Percentiles rank a stretch among this genome's conserved stretches.
phyloP scores from a whole-genome alignment of 805 yeast genomes.

The Candida pini region DNA sequence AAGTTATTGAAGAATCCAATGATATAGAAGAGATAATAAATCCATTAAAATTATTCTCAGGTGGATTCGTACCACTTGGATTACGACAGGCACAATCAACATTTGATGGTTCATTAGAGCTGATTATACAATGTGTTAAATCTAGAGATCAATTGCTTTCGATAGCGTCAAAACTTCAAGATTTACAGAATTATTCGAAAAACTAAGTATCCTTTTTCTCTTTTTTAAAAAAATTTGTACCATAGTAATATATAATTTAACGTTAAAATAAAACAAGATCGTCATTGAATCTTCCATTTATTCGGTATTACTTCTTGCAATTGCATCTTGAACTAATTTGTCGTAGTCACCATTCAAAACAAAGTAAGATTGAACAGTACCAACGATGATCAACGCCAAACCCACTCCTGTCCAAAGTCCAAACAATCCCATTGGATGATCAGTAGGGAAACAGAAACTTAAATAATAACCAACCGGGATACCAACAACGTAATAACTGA shows the following conservation, averaged over 20 bases:
- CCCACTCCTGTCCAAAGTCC: slow-evolving; percentile 34
- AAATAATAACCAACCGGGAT: slow-evolving; percentile 58
- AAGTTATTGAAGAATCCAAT: slow-evolving; percentile 1
- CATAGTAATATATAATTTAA: no score
- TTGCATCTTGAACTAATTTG: slow-evolving; percentile 43
- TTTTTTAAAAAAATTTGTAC: no score
- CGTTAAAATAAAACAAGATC: not conserved
- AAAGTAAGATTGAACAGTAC: slow-evolving; percentile 42
- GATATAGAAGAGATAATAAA: slow-evolving; percentile 6
- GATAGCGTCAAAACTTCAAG: no score
- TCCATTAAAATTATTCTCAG: slow-evolving; percentile 22
- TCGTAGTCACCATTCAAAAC: slow-evolving; percentile 46
- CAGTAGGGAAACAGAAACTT: slow-evolving; percentile 41
- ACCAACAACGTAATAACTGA: slow-evolving; percentile 65
- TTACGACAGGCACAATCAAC: slow-evolving; percentile 15
- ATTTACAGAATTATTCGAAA: slow-evolving; percentile 4
- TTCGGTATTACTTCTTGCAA: slow-evolving; percentile 26
- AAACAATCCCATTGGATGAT: slow-evolving; percentile 30
- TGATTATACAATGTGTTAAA: slow-evolving; percentile 10
- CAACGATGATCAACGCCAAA: slow-evolving; percentile 35
- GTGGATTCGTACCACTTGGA: slow-evolving; percentile 22
- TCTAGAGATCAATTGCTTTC: slow-evolving; percentile 5
- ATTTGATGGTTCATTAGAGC: slow-evolving; percentile 5
- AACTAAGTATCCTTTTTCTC: no score
- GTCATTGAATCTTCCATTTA: no score